Evolutionary conservation across 306 rosid genomes (phyloP), one percentile per base, ranked within the genome.

Genomic region (Cucurbita pepo): DNA sequence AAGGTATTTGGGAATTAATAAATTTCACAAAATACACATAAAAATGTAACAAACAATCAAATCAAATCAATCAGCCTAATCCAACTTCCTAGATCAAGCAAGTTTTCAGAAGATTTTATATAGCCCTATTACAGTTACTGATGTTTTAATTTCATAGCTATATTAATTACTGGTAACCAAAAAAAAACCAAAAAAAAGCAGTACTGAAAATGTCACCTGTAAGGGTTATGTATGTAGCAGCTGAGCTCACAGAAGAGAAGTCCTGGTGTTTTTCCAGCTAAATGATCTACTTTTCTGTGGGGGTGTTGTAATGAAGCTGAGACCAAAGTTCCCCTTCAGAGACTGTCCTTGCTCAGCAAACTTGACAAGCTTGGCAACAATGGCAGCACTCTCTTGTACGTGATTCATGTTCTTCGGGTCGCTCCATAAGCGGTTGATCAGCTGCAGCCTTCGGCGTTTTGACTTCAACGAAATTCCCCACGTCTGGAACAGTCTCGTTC

Each of bases 261-360:
- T 65, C 79, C 69, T 76, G 77, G 83, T 86, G 80, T 70, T 89
- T 84, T 60, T 88, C 97, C 97, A 94, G 66, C 84, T 79, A 67
- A 63, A 83, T 40, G 88, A 83, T 78, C 91, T 77, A 57, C 64
- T 82, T 7, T 85, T 36, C 56, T 77, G 81, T 10, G 85, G 80
- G 30, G 92, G 89, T 11, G 95, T 80, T 11, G 95, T 80, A 78
- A 88, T 91, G 82, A 86, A 94, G 82, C 96, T 94, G 44, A 94
- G 92, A 19, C 99, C 99, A 76, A 91, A 91, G 95, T 91, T 94
- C 85, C 88, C 99, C 87, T 88, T 94, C 10, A 91, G 84, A 58
- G 88, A 90, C 66, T 81, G 85, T 13, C 96, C 99, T 75, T 82
- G 86, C 80, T 94, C 97, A 14, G 84, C 77, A 53, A 91, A 86